phyloP scores from a whole-genome alignment of 805 yeast species.

The Sugiyamaella marilandica region DNA sequence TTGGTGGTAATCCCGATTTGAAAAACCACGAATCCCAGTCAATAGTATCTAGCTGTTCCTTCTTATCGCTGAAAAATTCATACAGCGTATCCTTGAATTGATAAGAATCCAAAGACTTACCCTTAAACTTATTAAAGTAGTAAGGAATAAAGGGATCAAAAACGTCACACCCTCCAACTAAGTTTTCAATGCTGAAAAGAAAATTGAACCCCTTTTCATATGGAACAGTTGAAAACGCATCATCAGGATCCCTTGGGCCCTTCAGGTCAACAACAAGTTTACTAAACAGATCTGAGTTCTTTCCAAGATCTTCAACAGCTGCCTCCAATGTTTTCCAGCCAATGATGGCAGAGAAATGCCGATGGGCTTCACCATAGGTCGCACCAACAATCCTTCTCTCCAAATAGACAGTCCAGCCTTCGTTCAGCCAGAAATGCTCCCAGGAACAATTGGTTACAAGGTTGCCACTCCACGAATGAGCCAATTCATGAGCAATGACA shows the following conservation, averaged over 20 bases:
- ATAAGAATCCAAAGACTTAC: constrained; percentile 71
- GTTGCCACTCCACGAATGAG: constrained; percentile 92
- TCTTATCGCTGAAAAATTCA: constrained; percentile 47
- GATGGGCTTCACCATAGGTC: constrained; percentile 69
- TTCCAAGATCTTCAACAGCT: constrained; percentile 62
- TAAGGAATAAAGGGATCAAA: constrained; percentile 78
- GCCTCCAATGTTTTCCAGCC: constrained; percentile 83
- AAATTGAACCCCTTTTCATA: constrained; percentile 87
- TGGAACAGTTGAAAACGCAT: constrained; percentile 81
- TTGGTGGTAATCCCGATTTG: constrained; percentile 84
- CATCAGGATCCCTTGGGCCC: constrained; percentile 77
- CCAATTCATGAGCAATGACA: constrained; percentile 88
- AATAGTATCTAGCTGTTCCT: constrained; percentile 53
- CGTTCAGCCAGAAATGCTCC: constrained; percentile 94
- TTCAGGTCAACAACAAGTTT: constrained; percentile 67
- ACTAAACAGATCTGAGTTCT: constrained; percentile 43
- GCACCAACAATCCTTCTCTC: constrained; percentile 78
- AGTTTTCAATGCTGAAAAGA: constrained; percentile 65
- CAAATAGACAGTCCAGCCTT: constrained; percentile 92
- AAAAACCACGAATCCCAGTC: constrained; percentile 87
- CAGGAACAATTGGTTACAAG: constrained; percentile 85
- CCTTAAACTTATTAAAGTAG: constrained; percentile 67
- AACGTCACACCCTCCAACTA: constrained; percentile 55
- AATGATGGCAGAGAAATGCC: constrained; percentile 78
- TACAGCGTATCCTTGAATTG: constrained; percentile 73